These are phyloP conservation scores for Wickerhamomyces xylosicus DNA, from an alignment of 805 yeast genomes.

Conservation along the genomic window DNA sequence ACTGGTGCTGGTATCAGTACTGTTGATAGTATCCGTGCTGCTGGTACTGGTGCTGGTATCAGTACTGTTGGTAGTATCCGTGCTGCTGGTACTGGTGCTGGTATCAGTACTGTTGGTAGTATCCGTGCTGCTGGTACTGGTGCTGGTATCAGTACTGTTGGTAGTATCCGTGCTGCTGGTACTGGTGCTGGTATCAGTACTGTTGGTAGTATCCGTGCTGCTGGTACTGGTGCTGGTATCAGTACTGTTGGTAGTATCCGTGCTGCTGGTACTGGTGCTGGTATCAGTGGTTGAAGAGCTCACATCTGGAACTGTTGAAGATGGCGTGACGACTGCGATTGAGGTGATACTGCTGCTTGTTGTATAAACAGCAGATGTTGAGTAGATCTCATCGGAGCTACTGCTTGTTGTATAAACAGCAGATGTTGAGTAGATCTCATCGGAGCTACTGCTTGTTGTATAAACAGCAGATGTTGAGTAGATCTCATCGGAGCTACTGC, in stretches of 20 bases:
- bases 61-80: background rate
- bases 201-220: background rate
- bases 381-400: too few species aligned
- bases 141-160: background rate
- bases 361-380: too few species aligned
- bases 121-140: background rate
- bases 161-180: too few species aligned
- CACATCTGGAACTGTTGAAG: background rate
- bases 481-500: too few species aligned
- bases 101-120: background rate
- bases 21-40: too few species aligned
- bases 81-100: too few species aligned
- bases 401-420: too few species aligned
- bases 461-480: too few species aligned
- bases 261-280: too few species aligned
- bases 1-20: background rate
- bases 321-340: slow-evolving; percentile 1
- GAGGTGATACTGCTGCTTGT: too few species aligned
- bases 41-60: background rate
- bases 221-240: background rate
- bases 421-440: too few species aligned
- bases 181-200: background rate
- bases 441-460: too few species aligned
- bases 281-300: slow-evolving; percentile 1
- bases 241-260: background rate